Conservation (phyloP, 805 yeast genomes). For the Saccharomycopsis fodiens region DNA sequence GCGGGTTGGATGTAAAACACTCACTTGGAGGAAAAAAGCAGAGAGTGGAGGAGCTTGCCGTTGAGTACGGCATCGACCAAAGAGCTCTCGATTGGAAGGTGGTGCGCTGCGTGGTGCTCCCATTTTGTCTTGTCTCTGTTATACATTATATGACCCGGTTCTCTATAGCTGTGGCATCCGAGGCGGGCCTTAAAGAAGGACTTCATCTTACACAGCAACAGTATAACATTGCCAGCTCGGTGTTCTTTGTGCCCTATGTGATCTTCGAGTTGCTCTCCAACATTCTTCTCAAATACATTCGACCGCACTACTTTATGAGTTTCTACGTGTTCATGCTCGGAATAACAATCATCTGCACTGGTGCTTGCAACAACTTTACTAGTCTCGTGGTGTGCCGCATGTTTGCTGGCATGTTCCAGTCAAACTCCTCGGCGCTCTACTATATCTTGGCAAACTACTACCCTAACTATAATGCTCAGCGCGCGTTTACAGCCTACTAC, state of each 20-base stretch:
- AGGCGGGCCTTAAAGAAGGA: conserved; percentile 14
- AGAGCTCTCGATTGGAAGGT: conserved; percentile 9
- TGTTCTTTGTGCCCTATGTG: conserved; percentile 18
- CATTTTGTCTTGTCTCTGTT: conserved; percentile 19
- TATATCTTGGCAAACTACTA: conserved; percentile 20
- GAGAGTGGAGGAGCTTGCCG: conserved; percentile 8
- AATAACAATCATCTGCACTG: conserved; percentile 14
- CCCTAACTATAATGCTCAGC: conserved; percentile 16
- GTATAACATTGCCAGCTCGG: conserved; percentile 16
- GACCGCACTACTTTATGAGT: conserved; percentile 20
- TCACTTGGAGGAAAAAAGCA: background rate
- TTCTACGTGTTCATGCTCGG: conserved; percentile 19
- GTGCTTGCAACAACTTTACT: conserved; percentile 14
- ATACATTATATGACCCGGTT: conserved; percentile 20
- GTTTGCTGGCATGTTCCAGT: conserved; percentile 18
- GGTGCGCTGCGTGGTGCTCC: conserved; percentile 15
- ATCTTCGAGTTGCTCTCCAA: conserved; percentile 18
- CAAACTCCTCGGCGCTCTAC: conserved; percentile 16
- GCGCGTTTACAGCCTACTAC: conserved; percentile 17
- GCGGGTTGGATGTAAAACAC: conserved; percentile 4
- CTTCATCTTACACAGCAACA: conserved; percentile 8
- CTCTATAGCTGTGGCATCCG: conserved; percentile 17
- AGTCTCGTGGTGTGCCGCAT: conserved; percentile 16
- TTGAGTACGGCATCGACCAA: conserved; percentile 10
- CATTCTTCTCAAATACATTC: conserved; percentile 14